Evolutionary conservation across 2,329 filamentous ascomycete species (phyloP).

Genomic region (Trichoderma citrinoviride): DNA sequence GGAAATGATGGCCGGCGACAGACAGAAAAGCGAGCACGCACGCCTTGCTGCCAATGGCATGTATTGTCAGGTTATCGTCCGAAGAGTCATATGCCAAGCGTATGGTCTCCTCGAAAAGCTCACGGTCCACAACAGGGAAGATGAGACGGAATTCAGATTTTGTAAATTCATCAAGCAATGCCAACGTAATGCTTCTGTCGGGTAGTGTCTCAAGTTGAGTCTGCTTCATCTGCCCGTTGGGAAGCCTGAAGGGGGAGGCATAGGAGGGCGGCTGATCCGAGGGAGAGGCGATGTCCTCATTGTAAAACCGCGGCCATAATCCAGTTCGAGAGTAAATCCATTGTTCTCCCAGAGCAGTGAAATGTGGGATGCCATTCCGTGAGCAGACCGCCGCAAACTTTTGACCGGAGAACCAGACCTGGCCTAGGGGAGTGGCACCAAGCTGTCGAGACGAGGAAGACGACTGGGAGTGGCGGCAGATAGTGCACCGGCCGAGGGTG

Average conservation of each 20-base stretch:
- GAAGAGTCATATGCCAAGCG: conserved; percentile 42
- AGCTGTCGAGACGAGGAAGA: background rate
- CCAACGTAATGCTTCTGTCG: conserved; percentile 30
- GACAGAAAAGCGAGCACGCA: conserved; percentile 51
- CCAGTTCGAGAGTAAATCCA: conserved; percentile 50
- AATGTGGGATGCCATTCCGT: conserved; percentile 48
- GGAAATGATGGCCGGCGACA: conserved; percentile 31
- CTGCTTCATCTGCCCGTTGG: background rate
- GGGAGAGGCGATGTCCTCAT: background rate
- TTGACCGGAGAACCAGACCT: conserved; percentile 47
- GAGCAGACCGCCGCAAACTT: conserved; percentile 47
- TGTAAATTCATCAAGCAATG: conserved; percentile 29
- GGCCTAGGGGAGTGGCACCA: conserved; percentile 28
- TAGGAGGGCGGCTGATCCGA: background rate
- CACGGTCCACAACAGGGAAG: conserved; percentile 49
- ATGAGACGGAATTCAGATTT: conserved; percentile 40
- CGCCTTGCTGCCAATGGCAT: conserved; percentile 39
- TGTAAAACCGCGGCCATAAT: conserved; percentile 27
- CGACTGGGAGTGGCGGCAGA: background rate
- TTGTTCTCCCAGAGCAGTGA: conserved; percentile 46
- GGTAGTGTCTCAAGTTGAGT: conserved; percentile 34
- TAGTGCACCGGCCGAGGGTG: background rate
- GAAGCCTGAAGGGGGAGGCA: background rate
- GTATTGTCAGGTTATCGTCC: conserved; percentile 24
- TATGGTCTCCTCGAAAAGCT: conserved; percentile 47